Percentiles rank a stretch among this genome's conserved stretches.
phyloP scores from a whole-genome alignment of 225 moss, liverwort and hornwort species.

The Rhytidiadelphus loreus region DNA sequence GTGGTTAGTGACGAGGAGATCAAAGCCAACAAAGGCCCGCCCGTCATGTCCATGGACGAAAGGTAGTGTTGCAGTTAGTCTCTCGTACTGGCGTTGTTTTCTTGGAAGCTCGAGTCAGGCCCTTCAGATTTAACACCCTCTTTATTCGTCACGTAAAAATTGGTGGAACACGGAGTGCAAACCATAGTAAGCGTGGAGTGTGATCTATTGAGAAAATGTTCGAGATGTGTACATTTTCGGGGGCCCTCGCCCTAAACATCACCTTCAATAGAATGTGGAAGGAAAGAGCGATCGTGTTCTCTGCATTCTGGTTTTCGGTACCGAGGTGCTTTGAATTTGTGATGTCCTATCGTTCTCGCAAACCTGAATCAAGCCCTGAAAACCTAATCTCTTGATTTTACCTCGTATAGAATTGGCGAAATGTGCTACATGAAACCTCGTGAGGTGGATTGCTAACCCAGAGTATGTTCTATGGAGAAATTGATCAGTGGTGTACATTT shows the following conservation, averaged over 20 bases:
- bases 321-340: background rate
- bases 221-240: background rate
- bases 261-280: background rate
- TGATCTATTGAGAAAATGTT: background rate
- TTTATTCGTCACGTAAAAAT: background rate
- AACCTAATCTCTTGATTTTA: background rate
- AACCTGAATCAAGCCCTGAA: background rate
- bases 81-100: background rate
- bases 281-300: background rate
- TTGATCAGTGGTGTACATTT: background rate
- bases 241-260: background rate
- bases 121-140: background rate
- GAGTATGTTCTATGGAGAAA: too few relatives aligned
- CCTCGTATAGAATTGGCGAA: background rate
- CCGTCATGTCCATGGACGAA: conserved; percentile 99
- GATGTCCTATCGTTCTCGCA: background rate
- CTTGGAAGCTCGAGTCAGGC: background rate
- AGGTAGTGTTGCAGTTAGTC: conserved; percentile 22
- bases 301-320: background rate
- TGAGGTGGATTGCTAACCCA: background rate
- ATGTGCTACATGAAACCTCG: background rate
- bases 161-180: background rate
- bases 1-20: conserved; percentile 94
- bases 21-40: conserved; percentile 90
- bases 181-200: background rate